Evolutionary conservation across 1,284 basidiomycete species (phyloP).

Genomic region (Phlebopus sp.): DNA sequence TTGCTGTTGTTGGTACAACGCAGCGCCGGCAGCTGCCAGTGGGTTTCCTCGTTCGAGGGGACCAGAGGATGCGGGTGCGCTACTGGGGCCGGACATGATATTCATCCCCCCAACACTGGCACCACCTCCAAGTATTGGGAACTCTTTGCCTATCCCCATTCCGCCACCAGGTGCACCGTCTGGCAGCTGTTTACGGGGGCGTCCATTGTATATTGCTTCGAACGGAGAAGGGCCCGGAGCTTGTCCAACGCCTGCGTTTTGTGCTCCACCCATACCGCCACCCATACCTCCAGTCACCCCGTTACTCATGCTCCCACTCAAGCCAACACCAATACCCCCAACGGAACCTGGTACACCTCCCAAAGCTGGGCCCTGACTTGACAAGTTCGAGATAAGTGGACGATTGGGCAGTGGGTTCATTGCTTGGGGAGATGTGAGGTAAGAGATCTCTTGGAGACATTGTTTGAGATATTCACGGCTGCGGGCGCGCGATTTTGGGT

Average conservation of each 20-base stretch:
- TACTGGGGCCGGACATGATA: constrained; percentile 48
- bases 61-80: constrained; percentile 43
- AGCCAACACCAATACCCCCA: constrained; percentile 11
- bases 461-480: constrained; percentile 98
- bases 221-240: constrained; percentile 48
- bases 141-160: constrained; percentile 54
- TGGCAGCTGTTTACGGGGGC: constrained; percentile 75
- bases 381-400: constrained; percentile 64
- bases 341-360: constrained; percentile 14
- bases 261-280: constrained; percentile 5
- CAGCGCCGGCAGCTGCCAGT: constrained; percentile 39
- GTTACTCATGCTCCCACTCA: not conserved
- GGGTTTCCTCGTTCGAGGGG: constrained; percentile 52
- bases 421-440: constrained; percentile 93
- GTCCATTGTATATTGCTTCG: constrained; percentile 71
- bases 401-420: constrained; percentile 94
- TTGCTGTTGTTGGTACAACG: constrained; percentile 41
- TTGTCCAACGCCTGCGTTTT: constrained; percentile 18
- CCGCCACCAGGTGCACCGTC: constrained; percentile 39
- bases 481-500: constrained; percentile 91
- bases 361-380: constrained; percentile 38
- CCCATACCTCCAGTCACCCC: constrained; percentile 15
- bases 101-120: constrained; percentile 33
- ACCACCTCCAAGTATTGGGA: constrained; percentile 57
- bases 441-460: constrained; percentile 97